Conservation (phyloP, 345 rosid genomes). For the Sonneratia caseolaris region DNA sequence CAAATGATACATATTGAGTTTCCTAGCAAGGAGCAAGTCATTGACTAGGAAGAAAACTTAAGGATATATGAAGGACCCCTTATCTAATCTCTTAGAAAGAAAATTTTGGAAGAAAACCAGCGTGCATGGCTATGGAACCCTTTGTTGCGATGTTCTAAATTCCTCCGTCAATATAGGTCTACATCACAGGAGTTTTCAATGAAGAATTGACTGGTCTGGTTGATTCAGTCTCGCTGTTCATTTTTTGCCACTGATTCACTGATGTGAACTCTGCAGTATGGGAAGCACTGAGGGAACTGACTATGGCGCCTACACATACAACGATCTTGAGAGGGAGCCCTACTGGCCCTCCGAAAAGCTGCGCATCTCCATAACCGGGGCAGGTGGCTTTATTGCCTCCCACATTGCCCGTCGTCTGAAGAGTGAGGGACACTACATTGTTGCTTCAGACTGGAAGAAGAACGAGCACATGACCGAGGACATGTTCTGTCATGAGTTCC, state of each 20-base stretch:
- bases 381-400: constrained; percentile 98
- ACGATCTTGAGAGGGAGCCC: constrained; percentile 71
- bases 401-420: constrained; percentile 98
- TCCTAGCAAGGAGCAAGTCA: not conserved
- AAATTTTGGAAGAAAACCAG: not conserved
- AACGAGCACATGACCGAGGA: constrained; percentile 97
- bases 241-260: not conserved
- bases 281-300: constrained; percentile 51
- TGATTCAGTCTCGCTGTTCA: not conserved
- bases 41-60: not conserved
- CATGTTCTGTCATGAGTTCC: constrained; percentile 95
- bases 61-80: not conserved
- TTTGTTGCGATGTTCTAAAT: not conserved
- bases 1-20: not conserved
- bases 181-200: not conserved
- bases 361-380: constrained; percentile 76
- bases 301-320: constrained; percentile 82
- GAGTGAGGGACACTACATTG: constrained; percentile 87
- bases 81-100: not conserved
- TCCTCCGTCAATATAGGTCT: not conserved
- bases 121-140: not conserved
- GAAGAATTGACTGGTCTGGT: not conserved
- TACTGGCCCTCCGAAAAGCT: constrained; percentile 93
- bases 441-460: constrained; percentile 99
- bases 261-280: constrained; percentile 37